Conservation (phyloP, 495 filamentous ascomycete genomes). For the Penicillium canescens region DNA sequence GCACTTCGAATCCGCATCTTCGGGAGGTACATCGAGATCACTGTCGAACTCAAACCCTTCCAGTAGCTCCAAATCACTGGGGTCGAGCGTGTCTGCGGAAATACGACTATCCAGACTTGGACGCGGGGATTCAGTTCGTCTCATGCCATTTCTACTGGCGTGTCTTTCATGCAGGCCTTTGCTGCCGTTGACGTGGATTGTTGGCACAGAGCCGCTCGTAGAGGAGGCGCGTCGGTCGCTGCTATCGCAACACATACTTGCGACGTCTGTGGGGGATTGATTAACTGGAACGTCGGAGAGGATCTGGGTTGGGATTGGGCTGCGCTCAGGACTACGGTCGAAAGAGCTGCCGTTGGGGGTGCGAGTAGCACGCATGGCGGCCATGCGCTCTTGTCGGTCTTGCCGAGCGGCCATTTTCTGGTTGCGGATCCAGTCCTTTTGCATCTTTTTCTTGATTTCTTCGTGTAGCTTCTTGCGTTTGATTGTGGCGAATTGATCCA, state of each 20-base stretch:
- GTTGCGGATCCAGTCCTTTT: slow-evolving; percentile 53
- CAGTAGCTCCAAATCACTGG: slow-evolving; percentile 30
- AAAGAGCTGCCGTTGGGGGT: slow-evolving; percentile 8
- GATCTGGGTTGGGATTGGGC: slow-evolving; percentile 14
- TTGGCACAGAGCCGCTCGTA: slow-evolving; percentile 28
- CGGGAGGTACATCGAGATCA: slow-evolving; percentile 46
- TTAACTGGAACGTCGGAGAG: slow-evolving; percentile 23
- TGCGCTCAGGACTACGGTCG: slow-evolving; percentile 5
- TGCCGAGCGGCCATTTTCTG: slow-evolving; percentile 49
- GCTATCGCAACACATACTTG: slow-evolving; percentile 19
- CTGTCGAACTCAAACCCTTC: slow-evolving; percentile 52
- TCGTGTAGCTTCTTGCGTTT: slow-evolving; percentile 45
- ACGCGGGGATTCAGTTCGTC: slow-evolving; percentile 22
- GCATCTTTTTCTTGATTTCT: slow-evolving; percentile 42
- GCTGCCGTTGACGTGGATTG: slow-evolving; percentile 36
- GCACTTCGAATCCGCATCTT: slow-evolving; percentile 22
- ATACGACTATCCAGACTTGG: slow-evolving; percentile 31
- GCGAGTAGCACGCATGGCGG: slow-evolving; percentile 19
- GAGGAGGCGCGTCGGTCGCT: slow-evolving; percentile 12
- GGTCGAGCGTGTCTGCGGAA: slow-evolving; percentile 21
- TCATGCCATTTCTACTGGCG: slow-evolving; percentile 4
- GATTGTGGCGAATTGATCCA: slow-evolving; percentile 44
- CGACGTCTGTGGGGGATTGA: slow-evolving; percentile 28
- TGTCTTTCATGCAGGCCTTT: slow-evolving; percentile 25
- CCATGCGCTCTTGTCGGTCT: slow-evolving; percentile 37